phyloP scores from a whole-genome alignment of 768 basidiomycete genomes.

The Agrocybe pediades region DNA sequence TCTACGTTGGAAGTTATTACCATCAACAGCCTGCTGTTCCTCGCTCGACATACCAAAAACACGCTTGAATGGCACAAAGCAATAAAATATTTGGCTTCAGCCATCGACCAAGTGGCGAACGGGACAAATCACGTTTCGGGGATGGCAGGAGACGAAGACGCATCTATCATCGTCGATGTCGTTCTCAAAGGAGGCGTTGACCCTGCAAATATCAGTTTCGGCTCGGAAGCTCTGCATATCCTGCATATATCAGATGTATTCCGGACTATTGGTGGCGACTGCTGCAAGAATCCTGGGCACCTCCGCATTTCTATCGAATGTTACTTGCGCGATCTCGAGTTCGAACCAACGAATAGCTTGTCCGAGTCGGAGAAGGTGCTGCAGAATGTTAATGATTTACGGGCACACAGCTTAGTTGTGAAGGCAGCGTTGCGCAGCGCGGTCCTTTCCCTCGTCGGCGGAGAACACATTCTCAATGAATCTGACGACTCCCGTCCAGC shows the following conservation, averaged over 20 bases:
- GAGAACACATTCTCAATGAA: not conserved
- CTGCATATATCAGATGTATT: slow-evolving; percentile 10
- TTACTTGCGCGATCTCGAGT: slow-evolving; percentile 3
- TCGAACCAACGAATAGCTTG: not conserved
- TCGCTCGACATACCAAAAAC: not conserved
- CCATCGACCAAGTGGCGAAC: slow-evolving; percentile 3
- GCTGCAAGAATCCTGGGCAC: slow-evolving; percentile 4
- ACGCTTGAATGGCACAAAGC: slow-evolving; percentile 2
- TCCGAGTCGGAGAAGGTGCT: not conserved
- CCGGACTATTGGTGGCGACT: slow-evolving; percentile 1
- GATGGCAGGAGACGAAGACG: not conserved
- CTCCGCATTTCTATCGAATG: slow-evolving; percentile 1
- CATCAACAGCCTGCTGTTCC: not conserved
- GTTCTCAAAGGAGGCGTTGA: slow-evolving; percentile 1
- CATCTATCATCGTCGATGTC: not conserved
- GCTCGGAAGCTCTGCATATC: slow-evolving; percentile 7
- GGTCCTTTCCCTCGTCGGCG: not conserved
- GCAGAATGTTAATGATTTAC: not conserved
- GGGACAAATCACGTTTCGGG: not conserved
- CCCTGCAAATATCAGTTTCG: not conserved
- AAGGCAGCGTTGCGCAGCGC: not conserved
- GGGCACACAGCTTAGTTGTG: not conserved
- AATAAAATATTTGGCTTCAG: slow-evolving; percentile 1
- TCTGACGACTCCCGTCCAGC: not conserved
- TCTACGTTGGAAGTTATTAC: slow-evolving; percentile 9